Evolutionary conservation across 169 alveolate species (phyloP), one percentile per base, ranked within the genome.

Genomic region (Plasmodium yoelii): DNA sequence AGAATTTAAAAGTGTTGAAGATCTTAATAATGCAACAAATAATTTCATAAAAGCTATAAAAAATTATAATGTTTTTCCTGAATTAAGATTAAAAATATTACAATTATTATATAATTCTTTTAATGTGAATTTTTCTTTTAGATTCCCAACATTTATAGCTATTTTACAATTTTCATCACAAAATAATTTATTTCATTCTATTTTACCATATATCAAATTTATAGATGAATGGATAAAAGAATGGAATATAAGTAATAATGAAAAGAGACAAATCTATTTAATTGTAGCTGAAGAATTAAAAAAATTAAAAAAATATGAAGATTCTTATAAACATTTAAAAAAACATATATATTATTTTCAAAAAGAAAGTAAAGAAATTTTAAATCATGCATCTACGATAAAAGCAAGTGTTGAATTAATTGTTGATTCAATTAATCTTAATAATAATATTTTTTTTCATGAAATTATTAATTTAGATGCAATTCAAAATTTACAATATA

Each of bases 51-150:
- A 77, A 22, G 95, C 94, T 6, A 87, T 93, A 8, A 51, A 90
- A 39, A 73, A 60, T 46, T 93, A 88, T 63, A 91, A 89, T 56
- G 72, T 88, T 24, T 93, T 90, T 60, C 77, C 90, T 22, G 95
- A 93, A 26, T 73, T 93, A 34, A 19, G 95, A 18, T 55, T 93
- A 51, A 73, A 90, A 82, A 82, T 90, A 60, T 80, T 93, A 49
- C 95, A 93, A 61, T 74, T 93, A 88, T 91, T 93, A 68, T 93
- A 93, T 77, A 93, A 93, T 90, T 87, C 93, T 10, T 92, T 93
- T 73, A 92, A 74, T 59, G 87, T 90, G 0, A 90, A 93, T 13
- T 91, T 90, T 65, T 88, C 94, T n/a, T 91, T 90, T 60, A 10
- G 95, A 24, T 93, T 88, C 26, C 88, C 80, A 34, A 92, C 93